phyloP scores from a whole-genome alignment of 352 stramenopile genomes.

The Phytophthora macrochlamydospora region DNA sequence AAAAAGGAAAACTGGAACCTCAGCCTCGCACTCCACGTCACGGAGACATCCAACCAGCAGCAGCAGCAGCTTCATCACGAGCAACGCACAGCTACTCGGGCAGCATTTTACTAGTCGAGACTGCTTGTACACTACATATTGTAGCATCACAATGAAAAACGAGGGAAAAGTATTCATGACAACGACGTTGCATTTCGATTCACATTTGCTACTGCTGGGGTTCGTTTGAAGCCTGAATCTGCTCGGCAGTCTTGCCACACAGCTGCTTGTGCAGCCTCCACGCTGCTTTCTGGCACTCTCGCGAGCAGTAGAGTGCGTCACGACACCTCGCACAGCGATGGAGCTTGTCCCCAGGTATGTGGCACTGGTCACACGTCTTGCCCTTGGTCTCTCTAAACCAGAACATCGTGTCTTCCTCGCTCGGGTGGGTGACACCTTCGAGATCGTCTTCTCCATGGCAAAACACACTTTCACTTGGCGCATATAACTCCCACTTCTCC shows the following conservation, averaged over 20 bases:
- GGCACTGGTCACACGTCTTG: slow-evolving; percentile 75
- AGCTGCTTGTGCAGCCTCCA: slow-evolving; percentile 84
- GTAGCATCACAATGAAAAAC: background rate
- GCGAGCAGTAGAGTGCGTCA: slow-evolving; percentile 79
- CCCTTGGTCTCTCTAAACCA: slow-evolving; percentile 66
- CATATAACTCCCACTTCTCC: slow-evolving; percentile 87
- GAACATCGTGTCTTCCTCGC: slow-evolving; percentile 64
- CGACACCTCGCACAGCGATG: slow-evolving; percentile 67
- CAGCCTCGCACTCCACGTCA: slow-evolving; percentile 67
- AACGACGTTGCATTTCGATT: slow-evolving; percentile 3
- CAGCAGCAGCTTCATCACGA: slow-evolving; percentile 13
- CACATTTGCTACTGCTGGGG: slow-evolving; percentile 13
- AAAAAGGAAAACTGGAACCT: slow-evolving; percentile 79
- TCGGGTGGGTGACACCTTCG: slow-evolving; percentile 48
- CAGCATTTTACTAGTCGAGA: slow-evolving; percentile 13
- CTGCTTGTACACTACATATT: background rate
- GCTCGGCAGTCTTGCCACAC: slow-evolving; percentile 59
- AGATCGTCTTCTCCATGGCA: slow-evolving; percentile 41
- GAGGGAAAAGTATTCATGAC: background rate
- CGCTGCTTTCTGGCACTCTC: slow-evolving; percentile 77
- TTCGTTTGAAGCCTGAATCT: slow-evolving; percentile 44
- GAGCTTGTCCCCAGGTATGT: slow-evolving; percentile 56
- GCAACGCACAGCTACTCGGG: background rate
- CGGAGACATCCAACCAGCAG: slow-evolving; percentile 39
- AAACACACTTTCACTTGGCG: slow-evolving; percentile 41